Evolutionary conservation across 148 eudicot genomes (phyloP).

Genomic region (Fagopyrum tataricum): DNA sequence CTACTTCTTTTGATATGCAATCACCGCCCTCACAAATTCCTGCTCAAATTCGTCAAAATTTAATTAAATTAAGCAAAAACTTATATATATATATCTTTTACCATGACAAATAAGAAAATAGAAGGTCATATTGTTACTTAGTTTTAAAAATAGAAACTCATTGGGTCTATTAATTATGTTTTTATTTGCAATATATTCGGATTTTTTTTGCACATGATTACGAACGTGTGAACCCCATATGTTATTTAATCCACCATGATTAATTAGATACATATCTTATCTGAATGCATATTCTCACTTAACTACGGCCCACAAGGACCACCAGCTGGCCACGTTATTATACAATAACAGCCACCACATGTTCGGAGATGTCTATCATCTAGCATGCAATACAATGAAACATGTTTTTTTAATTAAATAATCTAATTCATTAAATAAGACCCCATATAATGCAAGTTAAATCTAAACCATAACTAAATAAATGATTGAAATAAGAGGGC

Average conservation of each 20-base stretch:
- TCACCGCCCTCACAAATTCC: conserved; percentile 79
- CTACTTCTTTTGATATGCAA: conserved; percentile 56
- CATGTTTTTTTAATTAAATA: neutral
- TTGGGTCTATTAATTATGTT: no score
- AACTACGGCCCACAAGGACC: neutral
- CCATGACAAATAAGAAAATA: no score
- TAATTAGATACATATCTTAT: neutral
- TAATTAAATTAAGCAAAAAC: neutral
- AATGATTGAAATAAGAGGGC: neutral
- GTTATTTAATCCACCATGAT: neutral
- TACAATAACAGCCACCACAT: neutral
- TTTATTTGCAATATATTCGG: no score
- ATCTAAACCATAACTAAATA: neutral
- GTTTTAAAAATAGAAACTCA: no score
- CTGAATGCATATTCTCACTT: neutral
- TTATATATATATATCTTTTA: no score
- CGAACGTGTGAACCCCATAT: no score
- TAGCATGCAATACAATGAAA: neutral
- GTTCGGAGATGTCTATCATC: neutral
- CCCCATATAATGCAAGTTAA: no score
- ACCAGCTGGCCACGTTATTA: neutral
- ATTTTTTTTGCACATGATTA: no score
- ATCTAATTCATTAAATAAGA: neutral
- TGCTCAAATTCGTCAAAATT: conserved; percentile 14
- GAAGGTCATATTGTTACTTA: no score